Evolutionary conservation across 2,329 filamentous ascomycete genomes (phyloP), one percentile per base, ranked within the genome.

Genomic region (Arthroderma sp.): DNA sequence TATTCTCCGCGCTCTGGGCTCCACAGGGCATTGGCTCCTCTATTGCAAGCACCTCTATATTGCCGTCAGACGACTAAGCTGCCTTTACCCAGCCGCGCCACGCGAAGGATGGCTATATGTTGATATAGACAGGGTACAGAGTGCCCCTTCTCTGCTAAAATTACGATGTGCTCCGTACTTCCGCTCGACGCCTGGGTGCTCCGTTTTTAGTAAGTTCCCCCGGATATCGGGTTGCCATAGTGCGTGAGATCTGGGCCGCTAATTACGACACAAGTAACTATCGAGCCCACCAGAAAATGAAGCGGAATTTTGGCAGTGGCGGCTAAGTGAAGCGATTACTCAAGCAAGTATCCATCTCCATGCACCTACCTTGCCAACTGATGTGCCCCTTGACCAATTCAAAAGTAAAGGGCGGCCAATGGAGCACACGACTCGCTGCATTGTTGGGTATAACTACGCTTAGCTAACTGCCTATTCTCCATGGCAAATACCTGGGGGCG

Each of bases 231-330:
- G 23, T 19, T 15, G 23, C n/a, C 25, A 33, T 51, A 51, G 23
- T 31, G 25, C 11, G 44, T 51, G 41, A 23, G 41, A 44, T 44
- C 41, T 28, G 21, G 41, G 41, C 41, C 41, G 21, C 41, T 44
- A 44, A 44, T 25, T 44, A 28, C 41, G 41, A 44, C 41, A 44
- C 41, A 44, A 51, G 28, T 51, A 33, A 51, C 44, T 51, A 51
- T 33, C 41, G 41, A 33, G 44, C 25, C 44, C 28, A 51, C 28
- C 25, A 4, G 41, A 44, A 44, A 44, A 44, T 44, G 44, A 51
- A 51, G 44, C 44, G 23, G 44, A 21, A 8, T 31, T 51, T 33
- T 33, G 25, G 25, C 44, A 33, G 25, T 51, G 44, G 44, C 44
- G 44, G 44, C 44, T 51, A 51, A 51, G 25, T 15, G 44, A 11